Evolutionary conservation across 1,139 yeast genomes (phyloP).

Genomic region (Kodamaea ohmeri): DNA sequence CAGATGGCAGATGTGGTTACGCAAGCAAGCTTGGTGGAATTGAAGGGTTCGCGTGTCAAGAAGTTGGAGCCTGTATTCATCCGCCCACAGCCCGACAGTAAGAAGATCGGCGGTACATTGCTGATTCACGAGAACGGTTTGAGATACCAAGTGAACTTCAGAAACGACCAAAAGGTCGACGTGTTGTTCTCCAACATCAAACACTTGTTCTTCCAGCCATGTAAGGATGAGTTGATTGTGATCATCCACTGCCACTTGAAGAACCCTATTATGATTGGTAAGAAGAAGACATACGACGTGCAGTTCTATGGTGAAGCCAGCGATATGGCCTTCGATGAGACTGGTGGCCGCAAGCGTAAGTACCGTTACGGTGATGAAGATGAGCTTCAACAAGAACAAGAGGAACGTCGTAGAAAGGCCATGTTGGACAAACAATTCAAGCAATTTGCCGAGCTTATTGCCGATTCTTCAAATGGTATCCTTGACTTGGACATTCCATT

Average conservation of each 20-base stretch:
- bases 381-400: conserved; percentile 97
- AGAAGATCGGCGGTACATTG: conserved; percentile 86
- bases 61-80: conserved; percentile 85
- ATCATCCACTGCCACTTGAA: conserved; percentile 90
- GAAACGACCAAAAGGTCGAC: conserved; percentile 85
- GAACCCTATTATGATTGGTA: conserved; percentile 92
- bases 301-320: conserved; percentile 97
- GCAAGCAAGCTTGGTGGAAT: conserved; percentile 84
- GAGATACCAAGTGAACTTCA: conserved; percentile 80
- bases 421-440: conserved; percentile 90
- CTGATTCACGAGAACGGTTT: conserved; percentile 96
- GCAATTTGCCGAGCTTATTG: conserved; percentile 83
- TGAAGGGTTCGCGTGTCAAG: conserved; percentile 74
- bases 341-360: conserved; percentile 88
- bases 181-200: conserved; percentile 86
- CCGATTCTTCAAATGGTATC: conserved; percentile 79
- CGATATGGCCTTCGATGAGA: conserved; percentile 95
- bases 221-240: conserved; percentile 91
- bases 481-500: conserved; percentile 92
- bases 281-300: conserved; percentile 90
- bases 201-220: conserved; percentile 92
- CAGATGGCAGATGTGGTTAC: conserved; percentile 93
- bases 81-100: conserved; percentile 95
- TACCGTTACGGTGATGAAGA: conserved; percentile 98
- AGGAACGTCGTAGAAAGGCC: conserved; percentile 90